Evolutionary conservation across 768 basidiomycete species (phyloP).

Genomic region (Cystoderma amianthinum): DNA sequence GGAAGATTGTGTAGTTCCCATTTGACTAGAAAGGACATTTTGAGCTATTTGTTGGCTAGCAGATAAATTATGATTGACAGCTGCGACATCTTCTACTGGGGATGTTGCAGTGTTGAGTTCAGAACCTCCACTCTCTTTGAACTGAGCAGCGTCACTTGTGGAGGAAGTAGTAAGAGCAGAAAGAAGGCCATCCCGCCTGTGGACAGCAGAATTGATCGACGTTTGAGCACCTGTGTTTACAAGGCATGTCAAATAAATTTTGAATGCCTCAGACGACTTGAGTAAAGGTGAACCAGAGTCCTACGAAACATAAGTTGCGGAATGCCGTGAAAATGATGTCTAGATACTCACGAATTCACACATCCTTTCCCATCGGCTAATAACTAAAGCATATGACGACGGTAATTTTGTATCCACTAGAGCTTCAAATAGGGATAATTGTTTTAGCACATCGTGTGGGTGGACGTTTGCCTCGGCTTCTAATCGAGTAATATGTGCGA

Average conservation of each 20-base stretch:
- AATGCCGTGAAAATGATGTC: conserved; percentile 6
- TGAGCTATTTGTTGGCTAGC: conserved; percentile 40
- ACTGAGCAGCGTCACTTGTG: neutral
- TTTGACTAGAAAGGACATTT: conserved; percentile 23
- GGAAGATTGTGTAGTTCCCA: conserved; percentile 6
- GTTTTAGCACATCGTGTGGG: conserved; percentile 63
- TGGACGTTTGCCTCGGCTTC: conserved; percentile 75
- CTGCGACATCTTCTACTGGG: neutral
- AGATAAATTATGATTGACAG: conserved; percentile 4
- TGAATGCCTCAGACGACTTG: conserved; percentile 65
- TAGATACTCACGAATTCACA: conserved; percentile 66
- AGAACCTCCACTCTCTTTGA: neutral
- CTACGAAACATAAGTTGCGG: conserved; percentile 36
- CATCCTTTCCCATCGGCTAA: conserved; percentile 79
- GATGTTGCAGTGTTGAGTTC: neutral
- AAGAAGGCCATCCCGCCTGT: conserved; percentile 60
- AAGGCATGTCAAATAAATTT: conserved; percentile 67
- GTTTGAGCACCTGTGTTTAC: conserved; percentile 48
- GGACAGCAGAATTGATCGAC: conserved; percentile 59
- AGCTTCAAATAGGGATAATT: conserved; percentile 64
- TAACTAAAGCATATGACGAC: conserved; percentile 64
- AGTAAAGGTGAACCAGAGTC: conserved; percentile 65
- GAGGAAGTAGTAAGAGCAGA: conserved; percentile 20
- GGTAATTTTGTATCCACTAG: conserved; percentile 57
- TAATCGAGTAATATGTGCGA: conserved; percentile 63